A percentile compares a stretch with the other conserved stretches of the same genome.
Conservation (phyloP, 768 basidiomycete species). For the Mrakia gelida region DNA sequence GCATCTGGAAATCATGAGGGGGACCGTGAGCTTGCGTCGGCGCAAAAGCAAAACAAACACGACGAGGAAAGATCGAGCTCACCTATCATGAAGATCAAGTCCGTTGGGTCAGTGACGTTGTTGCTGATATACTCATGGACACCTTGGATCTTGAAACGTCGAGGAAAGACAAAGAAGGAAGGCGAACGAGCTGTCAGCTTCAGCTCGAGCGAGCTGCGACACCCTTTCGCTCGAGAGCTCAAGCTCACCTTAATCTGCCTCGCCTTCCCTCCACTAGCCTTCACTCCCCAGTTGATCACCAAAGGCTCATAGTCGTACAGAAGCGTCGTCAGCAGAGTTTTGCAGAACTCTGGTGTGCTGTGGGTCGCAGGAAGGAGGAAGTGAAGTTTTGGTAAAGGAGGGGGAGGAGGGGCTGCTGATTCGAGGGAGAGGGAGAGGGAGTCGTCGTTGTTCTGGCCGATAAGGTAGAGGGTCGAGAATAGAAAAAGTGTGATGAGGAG, state of each 20-base stretch:
- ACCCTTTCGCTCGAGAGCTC: neutral
- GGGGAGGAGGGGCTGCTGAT: neutral
- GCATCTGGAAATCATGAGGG: neutral
- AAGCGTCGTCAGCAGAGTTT: neutral
- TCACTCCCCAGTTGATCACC: conserved; percentile 9
- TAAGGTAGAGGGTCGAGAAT: neutral
- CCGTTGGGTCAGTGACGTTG: conserved; percentile 4
- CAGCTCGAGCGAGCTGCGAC: neutral
- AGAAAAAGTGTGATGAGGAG: neutral
- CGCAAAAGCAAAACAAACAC: neutral
- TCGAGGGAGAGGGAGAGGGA: too few species aligned
- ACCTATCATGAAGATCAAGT: conserved; percentile 23
- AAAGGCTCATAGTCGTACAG: conserved; percentile 6
- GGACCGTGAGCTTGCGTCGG: neutral
- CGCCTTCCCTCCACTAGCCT: neutral
- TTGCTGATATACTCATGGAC: conserved; percentile 8
- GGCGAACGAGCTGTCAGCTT: neutral
- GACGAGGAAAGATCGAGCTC: neutral
- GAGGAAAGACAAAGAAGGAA: neutral
- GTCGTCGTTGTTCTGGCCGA: neutral
- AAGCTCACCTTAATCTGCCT: conserved; percentile 20
- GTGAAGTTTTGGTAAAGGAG: neutral
- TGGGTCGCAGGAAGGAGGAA: conserved; percentile 12
- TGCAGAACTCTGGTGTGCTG: conserved; percentile 7
- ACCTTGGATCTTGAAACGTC: conserved; percentile 15